Evolutionary conservation across 768 basidiomycete species (phyloP), one percentile per base, ranked within the genome.

Genomic region (Mrakia gelida): DNA sequence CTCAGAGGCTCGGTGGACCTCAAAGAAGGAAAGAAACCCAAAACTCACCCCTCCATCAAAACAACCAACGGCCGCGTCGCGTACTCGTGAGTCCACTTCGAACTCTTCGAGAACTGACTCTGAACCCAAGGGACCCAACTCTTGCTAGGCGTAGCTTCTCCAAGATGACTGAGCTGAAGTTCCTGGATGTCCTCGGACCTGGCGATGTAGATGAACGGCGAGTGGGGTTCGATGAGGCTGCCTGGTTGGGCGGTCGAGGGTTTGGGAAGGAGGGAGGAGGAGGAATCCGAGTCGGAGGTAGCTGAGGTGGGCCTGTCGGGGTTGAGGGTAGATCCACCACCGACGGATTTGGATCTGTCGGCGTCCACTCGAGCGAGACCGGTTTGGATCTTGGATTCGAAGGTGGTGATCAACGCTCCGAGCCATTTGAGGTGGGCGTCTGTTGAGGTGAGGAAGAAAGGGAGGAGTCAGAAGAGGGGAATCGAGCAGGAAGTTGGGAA

Each of bases 401-500:
- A 59, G 32, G 54, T 52, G 2, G 28, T 32, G 52, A 28, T 30
- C 9, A 56, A 21, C 5, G 49, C 72, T n/a, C 54, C 18, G 34
- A 73, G 54, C 72, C 72, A 73, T n/a, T 73, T 73, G 54, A 73
- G 52, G 56, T 73, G 72, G 6, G 28, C 52, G 72, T 73, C 72
- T 73, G 71, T 16, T 16, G 13, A 13, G 59, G 15, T 1, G 28
- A 59, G 54, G 23, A 26, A 8, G 28, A 8, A 34, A 26, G 3
- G 38, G 7, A 16, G 26, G 11, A 15, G 30, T 28, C 6, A 54
- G n/a, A 5, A n/a, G n/a, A n/a, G n/a, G n/a, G n/a, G n/a, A n/a
- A n/a, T n/a, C n/a, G n/a, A 72, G 16, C 0, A 8, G 18, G 43
- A 49, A 21, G 15, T 3, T 54, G 30, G 18, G 16, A 52, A 6